A percentile compares a stretch with the other conserved stretches of the same genome.
These are phyloP conservation scores for Manihot esculenta DNA, from an alignment of 441 rosid genomes.

Conservation along the genomic window DNA sequence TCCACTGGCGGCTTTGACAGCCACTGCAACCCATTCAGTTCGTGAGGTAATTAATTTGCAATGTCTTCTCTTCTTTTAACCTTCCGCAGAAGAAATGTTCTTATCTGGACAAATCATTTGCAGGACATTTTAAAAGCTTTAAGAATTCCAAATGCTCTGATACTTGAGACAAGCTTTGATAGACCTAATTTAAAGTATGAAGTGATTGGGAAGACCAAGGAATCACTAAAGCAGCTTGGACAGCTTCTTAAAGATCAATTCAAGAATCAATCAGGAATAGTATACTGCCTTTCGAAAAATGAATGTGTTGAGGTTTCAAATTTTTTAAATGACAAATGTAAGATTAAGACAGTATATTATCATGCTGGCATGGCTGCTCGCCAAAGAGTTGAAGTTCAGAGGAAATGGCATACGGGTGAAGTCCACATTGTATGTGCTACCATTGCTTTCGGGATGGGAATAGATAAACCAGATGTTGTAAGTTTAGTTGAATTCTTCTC, in stretches of 20 bases:
- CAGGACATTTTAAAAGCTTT: constrained; percentile 86
- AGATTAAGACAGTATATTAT: constrained; percentile 72
- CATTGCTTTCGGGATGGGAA: constrained; percentile 98
- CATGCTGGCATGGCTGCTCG: constrained; percentile 89
- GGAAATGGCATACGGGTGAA: constrained; percentile 82
- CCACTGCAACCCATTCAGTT: constrained; percentile 84
- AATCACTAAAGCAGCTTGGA: constrained; percentile 81
- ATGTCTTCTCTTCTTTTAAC: background rate
- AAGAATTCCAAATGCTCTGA: constrained; percentile 72
- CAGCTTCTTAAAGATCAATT: constrained; percentile 65
- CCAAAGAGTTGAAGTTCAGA: constrained; percentile 81
- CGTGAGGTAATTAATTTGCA: constrained; percentile 54
- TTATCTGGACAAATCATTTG: constrained; percentile 20
- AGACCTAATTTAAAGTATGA: constrained; percentile 91
- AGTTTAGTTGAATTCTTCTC: constrained; percentile 35
- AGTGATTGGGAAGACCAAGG: constrained; percentile 79
- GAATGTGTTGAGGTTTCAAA: constrained; percentile 90
- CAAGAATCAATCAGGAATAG: constrained; percentile 78
- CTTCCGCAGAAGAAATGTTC: background rate
- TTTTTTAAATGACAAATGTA: constrained; percentile 70
- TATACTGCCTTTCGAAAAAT: constrained; percentile 90
- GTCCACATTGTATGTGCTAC: constrained; percentile 90
- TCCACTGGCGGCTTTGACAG: constrained; percentile 89
- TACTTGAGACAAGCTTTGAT: constrained; percentile 93
- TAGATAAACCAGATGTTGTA: constrained; percentile 95